Percentiles rank a stretch among this genome's conserved stretches.
phyloP scores from a whole-genome alignment of 1,284 basidiomycete species.

The Vanrija humicola region DNA sequence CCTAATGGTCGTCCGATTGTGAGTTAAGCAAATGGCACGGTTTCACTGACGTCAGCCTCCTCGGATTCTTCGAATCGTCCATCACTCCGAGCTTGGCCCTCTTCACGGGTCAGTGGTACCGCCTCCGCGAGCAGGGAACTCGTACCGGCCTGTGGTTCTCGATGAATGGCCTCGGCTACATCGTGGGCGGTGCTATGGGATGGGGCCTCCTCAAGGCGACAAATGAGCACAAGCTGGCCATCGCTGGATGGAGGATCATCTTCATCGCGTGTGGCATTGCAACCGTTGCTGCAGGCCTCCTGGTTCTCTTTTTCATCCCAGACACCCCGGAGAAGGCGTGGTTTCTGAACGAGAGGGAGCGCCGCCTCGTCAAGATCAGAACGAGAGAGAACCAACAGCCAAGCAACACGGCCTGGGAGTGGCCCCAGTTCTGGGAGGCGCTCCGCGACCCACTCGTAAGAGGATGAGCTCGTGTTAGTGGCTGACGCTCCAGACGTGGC shows the following conservation, averaged over 20 bases:
- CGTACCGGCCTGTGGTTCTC: slow-evolving; percentile 19
- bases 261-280: slow-evolving; percentile 22
- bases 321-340: slow-evolving; percentile 25
- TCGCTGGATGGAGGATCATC: slow-evolving; percentile 20
- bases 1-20: slow-evolving; percentile 21
- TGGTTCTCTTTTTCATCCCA: slow-evolving; percentile 28
- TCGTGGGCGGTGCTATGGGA: slow-evolving; percentile 18
- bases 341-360: slow-evolving; percentile 27
- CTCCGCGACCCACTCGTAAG: too few species aligned
- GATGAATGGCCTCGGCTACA: slow-evolving; percentile 17
- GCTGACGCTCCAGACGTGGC: too few species aligned
- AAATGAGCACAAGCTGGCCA: slow-evolving; percentile 5
- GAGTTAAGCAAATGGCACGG: background rate
- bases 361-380: background rate
- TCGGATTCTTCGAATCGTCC: slow-evolving; percentile 14
- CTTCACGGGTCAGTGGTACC: slow-evolving; percentile 23
- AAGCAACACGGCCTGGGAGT: too few species aligned
- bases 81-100: slow-evolving; percentile 16
- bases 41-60: background rate
- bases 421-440: too few species aligned
- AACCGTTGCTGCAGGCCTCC: slow-evolving; percentile 16
- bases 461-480: too few species aligned
- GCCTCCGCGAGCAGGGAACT: slow-evolving; percentile 9
- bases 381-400: too few species aligned
- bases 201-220: slow-evolving; percentile 18